A percentile compares a stretch with the other conserved stretches of the same genome.
phyloP scores from a whole-genome alignment of 2,329 filamentous ascomycete genomes.

The Arachnopeziza araneosa region DNA sequence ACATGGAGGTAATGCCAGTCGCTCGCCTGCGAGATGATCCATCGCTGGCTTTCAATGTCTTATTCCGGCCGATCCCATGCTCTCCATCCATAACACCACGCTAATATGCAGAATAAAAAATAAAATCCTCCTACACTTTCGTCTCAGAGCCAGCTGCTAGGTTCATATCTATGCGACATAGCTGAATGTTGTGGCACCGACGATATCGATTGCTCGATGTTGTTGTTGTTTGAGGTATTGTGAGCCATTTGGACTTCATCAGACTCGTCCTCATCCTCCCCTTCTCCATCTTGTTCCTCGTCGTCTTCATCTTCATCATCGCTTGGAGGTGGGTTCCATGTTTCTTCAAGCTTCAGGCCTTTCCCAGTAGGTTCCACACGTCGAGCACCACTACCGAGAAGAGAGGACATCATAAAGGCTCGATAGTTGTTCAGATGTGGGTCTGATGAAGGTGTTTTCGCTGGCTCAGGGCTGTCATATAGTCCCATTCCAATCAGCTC shows the following conservation, averaged over 20 bases:
- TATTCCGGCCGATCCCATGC: not conserved
- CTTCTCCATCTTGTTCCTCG: constrained; percentile 12
- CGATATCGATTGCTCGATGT: not conserved
- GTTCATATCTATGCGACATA: not conserved
- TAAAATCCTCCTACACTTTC: not conserved
- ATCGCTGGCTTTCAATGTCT: not conserved
- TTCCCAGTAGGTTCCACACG: constrained; percentile 53
- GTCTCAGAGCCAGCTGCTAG: not conserved
- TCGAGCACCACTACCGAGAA: constrained; percentile 47
- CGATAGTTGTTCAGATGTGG: constrained; percentile 49
- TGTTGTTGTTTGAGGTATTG: not conserved
- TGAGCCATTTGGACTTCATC: not conserved
- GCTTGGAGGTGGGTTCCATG: constrained; percentile 62
- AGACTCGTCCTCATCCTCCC: not conserved
- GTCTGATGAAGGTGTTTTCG: constrained; percentile 35
- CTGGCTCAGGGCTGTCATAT: constrained; percentile 65
- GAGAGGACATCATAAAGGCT: constrained; percentile 44
- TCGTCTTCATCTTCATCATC: constrained; percentile 53
- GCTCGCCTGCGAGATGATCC: not conserved
- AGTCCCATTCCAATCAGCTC: constrained; percentile 78
- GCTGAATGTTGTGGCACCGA: not conserved
- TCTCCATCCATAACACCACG: not conserved
- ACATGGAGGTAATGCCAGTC: not conserved
- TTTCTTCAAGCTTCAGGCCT: constrained; percentile 75
- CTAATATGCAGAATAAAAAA: constrained; percentile 1